These are phyloP conservation scores for Colletotrichum sp. DNA, from an alignment of 2,329 filamentous ascomycete genomes.

Conservation along the genomic window DNA sequence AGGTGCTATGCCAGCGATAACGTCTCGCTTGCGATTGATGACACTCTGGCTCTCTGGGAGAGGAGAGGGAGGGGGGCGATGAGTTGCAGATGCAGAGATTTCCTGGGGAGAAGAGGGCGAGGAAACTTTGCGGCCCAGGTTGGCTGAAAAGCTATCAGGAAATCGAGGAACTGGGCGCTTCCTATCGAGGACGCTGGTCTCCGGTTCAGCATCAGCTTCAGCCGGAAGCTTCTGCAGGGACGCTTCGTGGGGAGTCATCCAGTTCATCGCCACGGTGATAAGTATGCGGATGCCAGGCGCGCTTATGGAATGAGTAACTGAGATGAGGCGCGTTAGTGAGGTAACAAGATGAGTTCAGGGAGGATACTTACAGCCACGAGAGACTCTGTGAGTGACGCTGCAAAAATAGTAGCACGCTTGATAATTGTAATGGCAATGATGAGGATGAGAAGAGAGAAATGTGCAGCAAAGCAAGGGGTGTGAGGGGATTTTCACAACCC, in stretches of 20 bases:
- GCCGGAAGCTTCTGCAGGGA: neutral
- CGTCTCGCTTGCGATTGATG: slow-evolving; percentile 6
- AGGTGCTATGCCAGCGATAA: neutral
- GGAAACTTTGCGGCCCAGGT: slow-evolving; percentile 4
- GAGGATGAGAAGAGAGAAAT: neutral
- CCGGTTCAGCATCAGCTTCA: slow-evolving; percentile 18
- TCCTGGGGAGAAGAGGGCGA: neutral
- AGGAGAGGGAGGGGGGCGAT: neutral
- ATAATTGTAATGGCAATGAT: neutral
- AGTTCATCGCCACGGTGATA: neutral
- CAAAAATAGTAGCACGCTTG: neutral
- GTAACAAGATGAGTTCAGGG: neutral
- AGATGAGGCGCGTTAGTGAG: neutral
- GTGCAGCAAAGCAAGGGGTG: neutral
- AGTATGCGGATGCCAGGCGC: neutral
- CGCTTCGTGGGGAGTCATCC: neutral
- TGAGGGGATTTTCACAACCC: neutral
- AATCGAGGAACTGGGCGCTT: slow-evolving; percentile 17
- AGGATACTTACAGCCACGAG: neutral
- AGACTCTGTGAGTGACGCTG: neutral
- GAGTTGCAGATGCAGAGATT: neutral
- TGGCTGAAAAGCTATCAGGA: slow-evolving; percentile 18
- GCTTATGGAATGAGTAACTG: neutral
- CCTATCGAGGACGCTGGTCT: slow-evolving; percentile 14
- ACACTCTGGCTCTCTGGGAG: neutral